Evolutionary conservation across 345 rosid species (phyloP).

Genomic region (Populus nigra): DNA sequence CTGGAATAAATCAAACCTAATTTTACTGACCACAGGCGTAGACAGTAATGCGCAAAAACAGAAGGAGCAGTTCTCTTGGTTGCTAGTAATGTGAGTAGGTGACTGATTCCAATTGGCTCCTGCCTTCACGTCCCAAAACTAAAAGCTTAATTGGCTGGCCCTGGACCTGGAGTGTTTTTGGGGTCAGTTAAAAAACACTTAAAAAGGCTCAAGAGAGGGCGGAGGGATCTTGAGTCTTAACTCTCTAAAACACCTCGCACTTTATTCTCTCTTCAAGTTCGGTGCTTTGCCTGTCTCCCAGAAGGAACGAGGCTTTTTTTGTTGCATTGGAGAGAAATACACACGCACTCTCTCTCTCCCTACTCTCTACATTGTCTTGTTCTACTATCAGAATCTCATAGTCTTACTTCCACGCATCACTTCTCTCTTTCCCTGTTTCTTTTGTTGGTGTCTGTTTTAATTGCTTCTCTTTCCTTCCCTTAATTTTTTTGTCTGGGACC

Average conservation of each 20-base stretch:
- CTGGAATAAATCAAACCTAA: slow-evolving; percentile 17
- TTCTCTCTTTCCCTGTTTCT: slow-evolving; percentile 4
- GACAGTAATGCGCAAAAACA: neutral
- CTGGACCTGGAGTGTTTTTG: slow-evolving; percentile 24
- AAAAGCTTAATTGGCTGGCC: neutral
- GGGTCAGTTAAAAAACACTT: neutral
- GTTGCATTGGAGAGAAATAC: slow-evolving; percentile 2
- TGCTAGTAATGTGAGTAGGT: slow-evolving; percentile 18
- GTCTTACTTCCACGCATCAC: slow-evolving; percentile 42
- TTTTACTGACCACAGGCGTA: slow-evolving; percentile 34
- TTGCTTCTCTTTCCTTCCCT: slow-evolving; percentile 19
- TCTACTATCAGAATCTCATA: slow-evolving; percentile 41
- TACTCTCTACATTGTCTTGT: slow-evolving; percentile 52
- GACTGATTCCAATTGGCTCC: slow-evolving; percentile 24
- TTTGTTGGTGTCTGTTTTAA: slow-evolving; percentile 18
- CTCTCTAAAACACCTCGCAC: slow-evolving; percentile 19
- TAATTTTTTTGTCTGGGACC: slow-evolving; percentile 12
- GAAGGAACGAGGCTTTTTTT: slow-evolving; percentile 34
- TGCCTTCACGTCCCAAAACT: slow-evolving; percentile 3
- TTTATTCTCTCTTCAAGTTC: slow-evolving; percentile 52
- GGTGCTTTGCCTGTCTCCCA: slow-evolving; percentile 48
- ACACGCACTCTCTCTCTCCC: slow-evolving; percentile 25
- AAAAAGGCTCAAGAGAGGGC: slow-evolving; percentile 19
- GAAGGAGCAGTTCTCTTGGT: neutral
- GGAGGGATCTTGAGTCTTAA: slow-evolving; percentile 18